Evolutionary conservation across 306 rosid genomes (phyloP), one percentile per base, ranked within the genome.

Genomic region (Potentilla sterilis): DNA sequence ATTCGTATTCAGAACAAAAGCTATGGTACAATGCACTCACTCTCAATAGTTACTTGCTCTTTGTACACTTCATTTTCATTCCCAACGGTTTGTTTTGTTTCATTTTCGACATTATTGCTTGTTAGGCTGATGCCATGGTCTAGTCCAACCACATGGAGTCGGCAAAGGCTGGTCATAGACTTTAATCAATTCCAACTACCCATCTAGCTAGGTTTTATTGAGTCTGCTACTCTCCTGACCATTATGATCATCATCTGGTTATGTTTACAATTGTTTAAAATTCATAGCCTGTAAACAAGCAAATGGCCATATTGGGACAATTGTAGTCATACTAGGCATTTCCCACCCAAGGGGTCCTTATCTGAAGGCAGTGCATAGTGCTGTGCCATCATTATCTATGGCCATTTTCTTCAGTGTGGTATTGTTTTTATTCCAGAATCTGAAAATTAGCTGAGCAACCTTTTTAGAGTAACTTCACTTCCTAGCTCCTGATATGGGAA

Each of bases 1-100:
- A 55, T 93, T 93, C 84, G 98, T 92, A 75, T 91, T 88, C 84
- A 86, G 84, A 90, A 93, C 92, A 74, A 93, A 91, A 82, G 92
- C 96, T 67, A 86, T 88, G 98, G 98, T 93, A 86, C 46, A 34
- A 14, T 34, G 42, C 49, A 15, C n/a, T 67, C 55, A 9, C 18
- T 35, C 64, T 44, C 37, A 46, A 44, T 37, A 3, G 69, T 43
- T 2, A 58, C 22, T 38, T 14, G 22, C 18, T 41, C 4, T 41
- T 0, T 57, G 9, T 8, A 7, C 41, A 7, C 12, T 41, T 55
- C 38, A 22, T 72, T 70, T 49, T 40, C 11, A 9, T 59, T 32
- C 6, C 12, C 4, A 43, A 69, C 35, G 69, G 69, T 46, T 44
- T 24, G 44, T 42, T 59, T 65, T 28, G 35, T 75, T 54, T 63